These are phyloP conservation scores for Fusarium sp. DNA, from an alignment of 2,329 filamentous ascomycete species.

Conservation along the genomic window DNA sequence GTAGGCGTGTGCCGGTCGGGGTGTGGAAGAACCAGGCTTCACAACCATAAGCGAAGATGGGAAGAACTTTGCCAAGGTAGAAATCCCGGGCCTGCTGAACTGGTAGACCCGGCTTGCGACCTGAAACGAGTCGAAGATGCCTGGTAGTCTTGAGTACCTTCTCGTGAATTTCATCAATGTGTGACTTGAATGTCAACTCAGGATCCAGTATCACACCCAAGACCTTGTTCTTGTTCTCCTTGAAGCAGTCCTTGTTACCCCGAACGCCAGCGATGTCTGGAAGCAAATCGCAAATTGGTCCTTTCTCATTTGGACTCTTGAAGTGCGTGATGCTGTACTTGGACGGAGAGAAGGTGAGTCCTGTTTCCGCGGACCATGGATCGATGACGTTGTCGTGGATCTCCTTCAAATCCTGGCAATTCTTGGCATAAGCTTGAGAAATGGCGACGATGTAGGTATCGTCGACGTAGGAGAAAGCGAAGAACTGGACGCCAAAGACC, in stretches of 20 bases:
- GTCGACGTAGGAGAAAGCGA: not conserved
- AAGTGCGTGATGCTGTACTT: not conserved
- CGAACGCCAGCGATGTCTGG: not conserved
- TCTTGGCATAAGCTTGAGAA: not conserved
- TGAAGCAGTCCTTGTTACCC: not conserved
- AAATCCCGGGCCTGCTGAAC: not conserved
- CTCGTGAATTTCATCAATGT: not conserved
- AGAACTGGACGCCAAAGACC: not conserved
- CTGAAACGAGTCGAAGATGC: not conserved
- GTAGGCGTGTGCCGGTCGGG: not conserved
- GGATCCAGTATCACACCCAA: constrained; percentile 4
- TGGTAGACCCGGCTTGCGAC: not conserved
- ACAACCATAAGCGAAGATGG: constrained; percentile 16
- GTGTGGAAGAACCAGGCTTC: constrained; percentile 2
- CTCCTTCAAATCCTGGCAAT: not conserved
- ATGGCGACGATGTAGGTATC: not conserved
- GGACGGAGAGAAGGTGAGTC: not conserved
- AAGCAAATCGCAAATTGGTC: not conserved
- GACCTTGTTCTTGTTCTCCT: not conserved
- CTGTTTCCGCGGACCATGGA: not conserved
- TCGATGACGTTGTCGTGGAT: not conserved
- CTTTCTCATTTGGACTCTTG: not conserved
- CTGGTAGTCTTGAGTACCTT: not conserved
- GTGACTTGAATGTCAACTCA: not conserved
- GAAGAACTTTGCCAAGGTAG: constrained; percentile 3